phyloP scores from a whole-genome alignment of 192 early-diverging fungal species.

The Podila verticillata region DNA sequence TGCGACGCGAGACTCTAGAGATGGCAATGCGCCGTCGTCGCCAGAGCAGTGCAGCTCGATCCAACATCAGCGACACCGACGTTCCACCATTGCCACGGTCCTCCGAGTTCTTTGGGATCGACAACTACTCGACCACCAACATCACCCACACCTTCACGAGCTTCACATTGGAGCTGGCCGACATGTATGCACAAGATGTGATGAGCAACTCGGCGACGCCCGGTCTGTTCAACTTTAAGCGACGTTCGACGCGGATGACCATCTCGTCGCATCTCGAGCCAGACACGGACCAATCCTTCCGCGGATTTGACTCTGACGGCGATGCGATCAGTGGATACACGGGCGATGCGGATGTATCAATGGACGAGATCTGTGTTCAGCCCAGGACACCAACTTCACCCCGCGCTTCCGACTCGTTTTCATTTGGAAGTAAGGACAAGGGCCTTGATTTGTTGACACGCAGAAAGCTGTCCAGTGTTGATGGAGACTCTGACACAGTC shows the following conservation, averaged over 20 bases:
- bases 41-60: slow-evolving; percentile 24
- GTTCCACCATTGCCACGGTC: slow-evolving; percentile 4
- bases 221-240: slow-evolving; percentile 41
- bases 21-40: slow-evolving; percentile 47
- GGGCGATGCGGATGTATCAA: slow-evolving; percentile 45
- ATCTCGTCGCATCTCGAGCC: not conserved
- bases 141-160: slow-evolving; percentile 44
- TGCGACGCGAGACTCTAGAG: slow-evolving; percentile 39
- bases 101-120: slow-evolving; percentile 28
- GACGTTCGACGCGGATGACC: slow-evolving; percentile 14
- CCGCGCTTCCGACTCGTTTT: not conserved
- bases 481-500: slow-evolving; percentile 43
- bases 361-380: slow-evolving; percentile 43
- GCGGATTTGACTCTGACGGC: slow-evolving; percentile 44
- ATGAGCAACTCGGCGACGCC: slow-evolving; percentile 40
- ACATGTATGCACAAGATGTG: slow-evolving; percentile 27
- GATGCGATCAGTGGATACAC: slow-evolving; percentile 49
- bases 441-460: slow-evolving; percentile 2
- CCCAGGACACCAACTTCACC: slow-evolving; percentile 15
- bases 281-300: slow-evolving; percentile 18
- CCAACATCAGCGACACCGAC: slow-evolving; percentile 11
- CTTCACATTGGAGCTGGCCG: slow-evolving; percentile 34
- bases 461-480: slow-evolving; percentile 29
- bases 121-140: slow-evolving; percentile 26
- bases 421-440: slow-evolving; percentile 1